Evolutionary conservation across 1,139 yeast species (phyloP).

Genomic region (Hyphopichia pseudoburtonii): DNA sequence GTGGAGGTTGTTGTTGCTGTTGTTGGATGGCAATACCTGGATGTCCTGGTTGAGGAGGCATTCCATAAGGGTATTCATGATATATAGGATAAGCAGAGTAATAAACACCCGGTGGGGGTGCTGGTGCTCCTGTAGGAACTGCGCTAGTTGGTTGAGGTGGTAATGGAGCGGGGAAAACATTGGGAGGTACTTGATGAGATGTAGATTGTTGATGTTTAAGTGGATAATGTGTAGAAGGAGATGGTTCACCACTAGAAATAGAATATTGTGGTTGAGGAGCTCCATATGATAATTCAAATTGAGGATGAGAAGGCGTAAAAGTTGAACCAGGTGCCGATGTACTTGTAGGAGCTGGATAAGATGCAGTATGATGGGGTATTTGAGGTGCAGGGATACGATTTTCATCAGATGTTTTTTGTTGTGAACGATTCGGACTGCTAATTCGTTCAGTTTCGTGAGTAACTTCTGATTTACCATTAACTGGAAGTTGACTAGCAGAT

Average conservation of each 20-base stretch:
- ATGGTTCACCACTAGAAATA: slow-evolving; percentile 3
- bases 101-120: slow-evolving; percentile 4
- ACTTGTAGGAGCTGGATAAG: too few species aligned
- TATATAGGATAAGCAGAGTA: slow-evolving; percentile 7
- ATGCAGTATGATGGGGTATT: too few species aligned
- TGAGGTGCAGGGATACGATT: too few species aligned
- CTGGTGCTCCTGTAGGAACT: slow-evolving; percentile 5
- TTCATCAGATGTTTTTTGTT: too few species aligned
- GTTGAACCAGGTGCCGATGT: neutral
- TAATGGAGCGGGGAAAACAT: neutral
- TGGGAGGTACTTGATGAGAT: neutral
- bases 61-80: slow-evolving; percentile 1
- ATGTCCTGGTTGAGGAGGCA: too few species aligned
- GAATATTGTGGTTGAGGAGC: neutral
- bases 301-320: slow-evolving; percentile 2
- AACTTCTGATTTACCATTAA: too few species aligned
- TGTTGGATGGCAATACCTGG: too few species aligned
- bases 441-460: too few species aligned
- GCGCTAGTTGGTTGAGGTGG: too few species aligned
- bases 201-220: slow-evolving; percentile 1
- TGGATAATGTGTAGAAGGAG: slow-evolving; percentile 1
- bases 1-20: neutral
- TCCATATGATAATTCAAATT: neutral
- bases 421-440: too few species aligned
- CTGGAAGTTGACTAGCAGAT: slow-evolving; percentile 3